Conservation (phyloP, 1,284 basidiomycete species). For the Lentinula novae-zelandiae region DNA sequence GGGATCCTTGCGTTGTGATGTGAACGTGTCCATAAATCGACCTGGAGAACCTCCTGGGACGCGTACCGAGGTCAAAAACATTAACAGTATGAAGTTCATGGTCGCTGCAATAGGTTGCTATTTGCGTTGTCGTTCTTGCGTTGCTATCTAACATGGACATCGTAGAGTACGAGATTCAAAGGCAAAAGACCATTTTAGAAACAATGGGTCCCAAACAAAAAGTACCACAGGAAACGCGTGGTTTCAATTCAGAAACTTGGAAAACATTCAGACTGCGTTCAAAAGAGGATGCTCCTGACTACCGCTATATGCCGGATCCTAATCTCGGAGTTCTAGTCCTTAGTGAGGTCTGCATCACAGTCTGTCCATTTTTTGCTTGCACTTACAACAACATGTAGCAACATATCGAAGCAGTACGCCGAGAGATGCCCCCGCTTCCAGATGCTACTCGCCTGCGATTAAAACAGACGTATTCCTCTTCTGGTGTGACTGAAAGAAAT, state of each 20-base stretch:
- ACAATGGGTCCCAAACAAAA: constrained; percentile 11
- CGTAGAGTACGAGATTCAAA: constrained; percentile 60
- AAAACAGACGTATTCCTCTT: constrained; percentile 30
- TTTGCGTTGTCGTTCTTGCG: neutral
- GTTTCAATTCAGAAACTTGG: constrained; percentile 81
- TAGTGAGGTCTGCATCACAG: constrained; percentile 42
- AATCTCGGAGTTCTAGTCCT: constrained; percentile 82
- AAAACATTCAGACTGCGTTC: constrained; percentile 81
- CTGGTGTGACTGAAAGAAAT: constrained; percentile 61
- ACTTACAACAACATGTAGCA: constrained; percentile 34
- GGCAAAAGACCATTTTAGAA: constrained; percentile 65
- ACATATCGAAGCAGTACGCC: constrained; percentile 55
- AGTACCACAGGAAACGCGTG: constrained; percentile 86
- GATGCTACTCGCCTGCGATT: constrained; percentile 63
- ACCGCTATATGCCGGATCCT: constrained; percentile 97
- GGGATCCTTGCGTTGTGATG: constrained; percentile 94
- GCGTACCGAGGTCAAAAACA: constrained; percentile 96
- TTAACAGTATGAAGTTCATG: constrained; percentile 90
- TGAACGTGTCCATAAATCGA: constrained; percentile 88
- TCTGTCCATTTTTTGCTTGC: neutral
- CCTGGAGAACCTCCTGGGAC: constrained; percentile 69
- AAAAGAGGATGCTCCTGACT: constrained; percentile 95
- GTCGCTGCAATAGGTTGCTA: constrained; percentile 80
- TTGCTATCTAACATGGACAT: constrained; percentile 27
- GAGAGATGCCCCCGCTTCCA: constrained; percentile 77